A percentile compares a stretch with the other conserved stretches of the same genome.
phyloP scores from a whole-genome alignment of 805 yeast genomes.

The Candida pseudofarinosa region DNA sequence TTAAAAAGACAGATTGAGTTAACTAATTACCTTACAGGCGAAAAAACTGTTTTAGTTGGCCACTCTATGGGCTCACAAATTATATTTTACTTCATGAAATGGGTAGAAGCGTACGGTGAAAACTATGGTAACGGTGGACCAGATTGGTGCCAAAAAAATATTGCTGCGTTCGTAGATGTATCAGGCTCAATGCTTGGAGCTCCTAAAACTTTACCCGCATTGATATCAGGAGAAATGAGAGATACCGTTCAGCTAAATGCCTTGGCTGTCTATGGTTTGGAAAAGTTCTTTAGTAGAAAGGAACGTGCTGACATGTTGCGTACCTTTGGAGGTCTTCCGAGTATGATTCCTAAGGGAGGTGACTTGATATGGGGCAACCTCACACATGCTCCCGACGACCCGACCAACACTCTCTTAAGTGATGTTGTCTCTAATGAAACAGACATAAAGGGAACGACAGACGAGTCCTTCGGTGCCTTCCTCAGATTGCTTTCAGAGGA shows the following conservation, averaged over 20 bases:
- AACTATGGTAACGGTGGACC: slow-evolving; percentile 88
- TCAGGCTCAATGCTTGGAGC: slow-evolving; percentile 91
- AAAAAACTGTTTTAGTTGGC: slow-evolving; percentile 75
- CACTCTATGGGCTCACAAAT: slow-evolving; percentile 98
- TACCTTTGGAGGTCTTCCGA: slow-evolving; percentile 90
- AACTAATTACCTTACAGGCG: slow-evolving; percentile 44
- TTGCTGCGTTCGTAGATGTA: slow-evolving; percentile 79
- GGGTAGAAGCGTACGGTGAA: slow-evolving; percentile 90
- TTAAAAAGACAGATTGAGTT: slow-evolving; percentile 72
- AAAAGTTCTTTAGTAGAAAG: slow-evolving; percentile 83
- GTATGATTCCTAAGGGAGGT: slow-evolving; percentile 97
- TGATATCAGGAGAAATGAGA: slow-evolving; percentile 96
- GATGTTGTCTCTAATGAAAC: slow-evolving; percentile 14
- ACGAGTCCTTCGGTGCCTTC: slow-evolving; percentile 64
- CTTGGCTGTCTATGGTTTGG: slow-evolving; percentile 89
- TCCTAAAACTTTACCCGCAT: slow-evolving; percentile 88
- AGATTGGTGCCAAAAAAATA: slow-evolving; percentile 79
- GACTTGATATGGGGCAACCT: slow-evolving; percentile 81
- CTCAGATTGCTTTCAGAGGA: slow-evolving; percentile 51
- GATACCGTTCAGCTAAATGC: slow-evolving; percentile 94
- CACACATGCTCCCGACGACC: slow-evolving; percentile 69
- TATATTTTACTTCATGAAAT: slow-evolving; percentile 81
- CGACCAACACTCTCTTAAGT: slow-evolving; percentile 23
- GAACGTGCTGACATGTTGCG: slow-evolving; percentile 85
- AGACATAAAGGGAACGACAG: slow-evolving; percentile 15